Evolutionary conservation across 768 basidiomycete genomes (phyloP).

Genomic region (Pleurotus sapidus): DNA sequence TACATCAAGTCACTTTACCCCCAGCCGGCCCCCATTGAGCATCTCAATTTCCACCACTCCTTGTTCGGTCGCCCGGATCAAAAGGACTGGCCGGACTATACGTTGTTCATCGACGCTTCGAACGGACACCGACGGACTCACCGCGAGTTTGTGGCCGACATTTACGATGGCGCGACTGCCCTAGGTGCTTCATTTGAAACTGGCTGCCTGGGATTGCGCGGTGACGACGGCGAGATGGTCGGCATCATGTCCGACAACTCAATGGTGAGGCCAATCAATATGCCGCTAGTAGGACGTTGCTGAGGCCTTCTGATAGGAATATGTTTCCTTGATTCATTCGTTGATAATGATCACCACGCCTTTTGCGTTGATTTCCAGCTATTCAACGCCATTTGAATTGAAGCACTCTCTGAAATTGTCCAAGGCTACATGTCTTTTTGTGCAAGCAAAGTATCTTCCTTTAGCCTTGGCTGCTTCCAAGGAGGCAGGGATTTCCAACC

Average conservation of each 20-base stretch:
- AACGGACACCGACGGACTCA: constrained; percentile 45
- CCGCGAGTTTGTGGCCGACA: constrained; percentile 46
- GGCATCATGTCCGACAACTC: constrained; percentile 73
- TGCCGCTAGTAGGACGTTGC: not conserved
- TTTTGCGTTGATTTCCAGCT: constrained; percentile 49
- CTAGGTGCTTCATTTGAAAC: constrained; percentile 40
- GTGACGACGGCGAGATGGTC: constrained; percentile 51
- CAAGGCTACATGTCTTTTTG: constrained; percentile 50
- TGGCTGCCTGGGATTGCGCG: constrained; percentile 56
- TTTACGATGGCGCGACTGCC: constrained; percentile 56
- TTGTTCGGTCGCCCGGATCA: constrained; percentile 56
- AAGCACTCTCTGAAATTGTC: constrained; percentile 46
- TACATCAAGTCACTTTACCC: constrained; percentile 57
- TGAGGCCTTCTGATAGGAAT: constrained; percentile 42
- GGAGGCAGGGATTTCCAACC: constrained; percentile 28
- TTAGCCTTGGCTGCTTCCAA: constrained; percentile 36
- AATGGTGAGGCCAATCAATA: constrained; percentile 38
- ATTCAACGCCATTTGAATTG: constrained; percentile 56
- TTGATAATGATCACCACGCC: constrained; percentile 48
- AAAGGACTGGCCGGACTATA: constrained; percentile 52
- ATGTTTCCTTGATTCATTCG: constrained; percentile 45
- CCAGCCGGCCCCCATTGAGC: constrained; percentile 43
- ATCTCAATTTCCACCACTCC: constrained; percentile 52
- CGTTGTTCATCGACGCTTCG: constrained; percentile 51
- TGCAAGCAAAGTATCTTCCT: constrained; percentile 41